phyloP scores from a whole-genome alignment of 768 basidiomycete genomes.

The Auriscalpium vulgare region DNA sequence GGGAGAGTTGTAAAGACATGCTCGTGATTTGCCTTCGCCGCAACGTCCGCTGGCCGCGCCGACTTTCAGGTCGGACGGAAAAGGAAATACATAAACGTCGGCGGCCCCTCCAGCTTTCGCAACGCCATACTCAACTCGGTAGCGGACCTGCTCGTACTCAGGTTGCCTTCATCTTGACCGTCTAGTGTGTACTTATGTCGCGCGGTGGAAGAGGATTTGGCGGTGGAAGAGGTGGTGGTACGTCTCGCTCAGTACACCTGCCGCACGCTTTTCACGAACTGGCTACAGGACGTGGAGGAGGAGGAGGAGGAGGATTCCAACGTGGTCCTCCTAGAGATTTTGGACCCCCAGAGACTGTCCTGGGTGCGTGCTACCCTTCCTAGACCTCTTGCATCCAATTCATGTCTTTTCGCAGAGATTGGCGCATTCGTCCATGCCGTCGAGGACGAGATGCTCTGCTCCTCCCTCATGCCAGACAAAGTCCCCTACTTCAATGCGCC shows the following conservation, averaged over 20 bases:
- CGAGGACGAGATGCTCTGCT: constrained; percentile 97
- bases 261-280: background rate
- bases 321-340: constrained; percentile 43
- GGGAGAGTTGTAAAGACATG: no score
- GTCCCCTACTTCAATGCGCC: constrained; percentile 99
- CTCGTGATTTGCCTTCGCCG: no score
- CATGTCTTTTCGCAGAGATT: constrained; percentile 53
- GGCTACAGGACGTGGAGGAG: constrained; percentile 44
- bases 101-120: no score
- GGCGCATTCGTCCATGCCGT: constrained; percentile 91
- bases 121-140: no score
- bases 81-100: no score
- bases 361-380: constrained; percentile 41
- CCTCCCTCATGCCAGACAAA: constrained; percentile 76
- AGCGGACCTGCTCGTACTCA: no score
- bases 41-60: no score
- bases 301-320: constrained; percentile 57
- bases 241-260: background rate
- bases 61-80: no score
- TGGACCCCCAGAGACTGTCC: constrained; percentile 74
- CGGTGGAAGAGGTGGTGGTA: constrained; percentile 41
- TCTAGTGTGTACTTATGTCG: constrained; percentile 28
- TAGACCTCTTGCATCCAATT: constrained; percentile 7
- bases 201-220: constrained; percentile 36
- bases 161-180: no score